These are phyloP conservation scores for Triticum monococcum DNA, from an alignment of 176 grass and related monocot species.

Conservation along the genomic window DNA sequence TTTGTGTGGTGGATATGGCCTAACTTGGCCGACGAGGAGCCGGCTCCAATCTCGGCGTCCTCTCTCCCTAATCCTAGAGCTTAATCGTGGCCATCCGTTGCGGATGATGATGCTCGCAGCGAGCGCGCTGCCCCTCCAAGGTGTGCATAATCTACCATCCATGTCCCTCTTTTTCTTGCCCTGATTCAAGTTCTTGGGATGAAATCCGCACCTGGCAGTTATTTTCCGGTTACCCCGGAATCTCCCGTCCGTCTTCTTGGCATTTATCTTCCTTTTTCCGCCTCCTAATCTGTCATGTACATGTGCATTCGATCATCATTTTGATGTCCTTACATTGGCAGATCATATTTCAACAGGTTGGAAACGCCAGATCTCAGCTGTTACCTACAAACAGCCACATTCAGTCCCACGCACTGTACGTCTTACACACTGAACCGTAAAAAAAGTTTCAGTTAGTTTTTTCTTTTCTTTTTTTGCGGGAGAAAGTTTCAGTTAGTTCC, in stretches of 20 bases:
- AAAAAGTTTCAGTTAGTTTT: neutral
- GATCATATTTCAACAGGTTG: slow-evolving; percentile 43
- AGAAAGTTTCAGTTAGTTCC: neutral
- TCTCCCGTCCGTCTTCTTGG: neutral
- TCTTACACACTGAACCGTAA: neutral
- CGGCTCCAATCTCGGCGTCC: neutral
- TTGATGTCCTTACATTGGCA: slow-evolving; percentile 36
- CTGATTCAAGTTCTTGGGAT: neutral
- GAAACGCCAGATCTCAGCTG: neutral
- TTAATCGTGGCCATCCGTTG: neutral
- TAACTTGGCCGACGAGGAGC: neutral
- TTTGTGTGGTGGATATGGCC: too few relatives aligned
- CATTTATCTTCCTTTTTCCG: neutral
- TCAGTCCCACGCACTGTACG: neutral
- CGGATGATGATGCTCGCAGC: slow-evolving; percentile 10
- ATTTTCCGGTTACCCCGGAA: neutral
- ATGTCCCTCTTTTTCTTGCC: neutral
- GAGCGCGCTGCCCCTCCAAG: neutral
- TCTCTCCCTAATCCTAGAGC: neutral
- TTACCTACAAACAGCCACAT: neutral
- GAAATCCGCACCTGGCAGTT: neutral
- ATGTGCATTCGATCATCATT: neutral
- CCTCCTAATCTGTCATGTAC: neutral
- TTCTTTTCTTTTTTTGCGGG: too few relatives aligned
- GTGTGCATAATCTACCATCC: neutral